Conservation (phyloP, 1,284 basidiomycete genomes). For the Afroboletus lepidellus region DNA sequence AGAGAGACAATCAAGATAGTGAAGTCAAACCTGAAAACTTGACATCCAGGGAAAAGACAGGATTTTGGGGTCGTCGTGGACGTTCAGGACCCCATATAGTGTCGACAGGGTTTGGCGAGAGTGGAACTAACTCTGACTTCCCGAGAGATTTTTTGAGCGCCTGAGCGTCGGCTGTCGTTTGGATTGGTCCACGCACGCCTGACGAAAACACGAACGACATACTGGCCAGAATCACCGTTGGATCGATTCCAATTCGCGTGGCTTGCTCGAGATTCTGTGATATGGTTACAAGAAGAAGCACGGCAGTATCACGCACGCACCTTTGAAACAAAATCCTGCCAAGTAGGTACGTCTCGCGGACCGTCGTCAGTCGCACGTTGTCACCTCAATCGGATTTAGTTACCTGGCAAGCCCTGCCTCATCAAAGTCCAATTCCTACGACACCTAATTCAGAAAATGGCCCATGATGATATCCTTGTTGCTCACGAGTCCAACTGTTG, state of each 20-base stretch:
- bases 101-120: conserved; percentile 79
- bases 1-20: conserved; percentile 13
- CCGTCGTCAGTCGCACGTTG: conserved; percentile 6
- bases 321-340: conserved; percentile 83
- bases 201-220: conserved; percentile 13
- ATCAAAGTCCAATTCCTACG: conserved; percentile 87
- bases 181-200: conserved; percentile 1
- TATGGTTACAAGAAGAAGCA: background rate
- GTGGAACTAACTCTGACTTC: conserved; percentile 61
- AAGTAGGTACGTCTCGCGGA: conserved; percentile 76
- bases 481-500: conserved; percentile 81
- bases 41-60: conserved; percentile 69
- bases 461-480: background rate
- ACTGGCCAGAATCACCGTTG: conserved; percentile 71
- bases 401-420: conserved; percentile 83
- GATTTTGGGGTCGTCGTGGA: conserved; percentile 70
- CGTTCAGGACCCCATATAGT: conserved; percentile 71
- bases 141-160: conserved; percentile 53
- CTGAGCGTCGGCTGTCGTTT: conserved; percentile 55
- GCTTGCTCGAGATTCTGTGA: conserved; percentile 58
- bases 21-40: conserved; percentile 56
- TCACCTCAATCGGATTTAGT: background rate
- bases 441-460: background rate
- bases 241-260: conserved; percentile 79
- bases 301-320: conserved; percentile 35